A percentile compares a stretch with the other conserved stretches of the same genome.
Conservation (phyloP, 441 rosid genomes). For the Eruca vesicaria region DNA sequence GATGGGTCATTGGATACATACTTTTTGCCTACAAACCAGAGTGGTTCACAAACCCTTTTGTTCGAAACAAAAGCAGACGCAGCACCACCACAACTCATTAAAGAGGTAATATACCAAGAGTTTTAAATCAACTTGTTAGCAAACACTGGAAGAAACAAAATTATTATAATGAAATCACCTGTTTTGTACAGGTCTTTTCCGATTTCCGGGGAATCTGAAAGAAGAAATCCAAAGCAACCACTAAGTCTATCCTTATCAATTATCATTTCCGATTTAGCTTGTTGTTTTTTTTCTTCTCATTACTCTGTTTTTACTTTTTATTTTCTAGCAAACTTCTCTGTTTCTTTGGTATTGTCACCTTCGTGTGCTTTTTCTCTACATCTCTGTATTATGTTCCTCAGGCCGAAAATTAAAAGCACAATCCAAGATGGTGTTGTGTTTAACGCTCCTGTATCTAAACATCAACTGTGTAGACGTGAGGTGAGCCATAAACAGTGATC, state of each 20-base stretch:
- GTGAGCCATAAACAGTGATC: too few relatives aligned
- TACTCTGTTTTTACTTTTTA: background rate
- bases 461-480: too few relatives aligned
- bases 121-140: background rate
- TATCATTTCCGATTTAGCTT: too few relatives aligned
- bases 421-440: too few relatives aligned
- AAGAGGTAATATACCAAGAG: background rate
- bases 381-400: too few relatives aligned
- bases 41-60: background rate
- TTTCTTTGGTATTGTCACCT: background rate
- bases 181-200: background rate
- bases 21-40: background rate
- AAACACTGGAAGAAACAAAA: background rate
- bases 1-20: background rate
- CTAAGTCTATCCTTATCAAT: background rate
- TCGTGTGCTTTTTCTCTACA: background rate
- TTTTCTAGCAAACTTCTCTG: background rate
- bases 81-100: background rate
- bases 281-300: background rate
- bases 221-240: background rate
- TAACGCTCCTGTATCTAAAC: too few relatives aligned
- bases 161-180: background rate
- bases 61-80: background rate
- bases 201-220: background rate
- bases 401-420: too few relatives aligned